Percentiles rank a stretch among this genome's conserved stretches.
Conservation (phyloP, 805 yeast genomes). For the Alloascoidea hylecoeti region DNA sequence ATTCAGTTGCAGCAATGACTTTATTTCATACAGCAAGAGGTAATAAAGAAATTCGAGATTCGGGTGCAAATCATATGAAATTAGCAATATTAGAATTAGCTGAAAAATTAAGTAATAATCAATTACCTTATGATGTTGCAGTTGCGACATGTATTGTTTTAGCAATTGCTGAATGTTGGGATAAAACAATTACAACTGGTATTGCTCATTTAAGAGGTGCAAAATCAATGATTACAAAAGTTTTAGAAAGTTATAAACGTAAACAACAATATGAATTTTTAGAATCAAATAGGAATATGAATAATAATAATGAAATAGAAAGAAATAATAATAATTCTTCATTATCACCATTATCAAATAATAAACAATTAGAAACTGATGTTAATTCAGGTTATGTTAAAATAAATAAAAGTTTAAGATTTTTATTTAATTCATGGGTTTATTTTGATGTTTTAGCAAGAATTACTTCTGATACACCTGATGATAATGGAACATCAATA, state of each 20-base stretch:
- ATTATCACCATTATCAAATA: background rate
- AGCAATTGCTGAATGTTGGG: conserved; percentile 60
- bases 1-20: conserved; percentile 56
- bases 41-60: conserved; percentile 27
- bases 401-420: conserved; percentile 23
- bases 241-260: conserved; percentile 18
- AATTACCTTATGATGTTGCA: conserved; percentile 49
- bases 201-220: conserved; percentile 61
- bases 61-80: conserved; percentile 45
- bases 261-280: conserved; percentile 17
- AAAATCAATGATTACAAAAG: conserved; percentile 39
- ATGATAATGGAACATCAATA: conserved; percentile 14
- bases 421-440: conserved; percentile 49
- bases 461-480: conserved; percentile 37
- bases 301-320: conserved; percentile 1
- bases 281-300: conserved; percentile 2
- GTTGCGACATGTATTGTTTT: conserved; percentile 48
- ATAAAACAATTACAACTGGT: conserved; percentile 50
- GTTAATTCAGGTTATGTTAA: background rate
- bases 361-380: background rate
- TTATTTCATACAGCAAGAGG: conserved; percentile 41
- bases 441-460: conserved; percentile 57
- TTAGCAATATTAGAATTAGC: conserved; percentile 45
- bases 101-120: conserved; percentile 30
- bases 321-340: conserved; percentile 1